Conservation (phyloP, 2,329 filamentous ascomycete species). For the Penicillium corylophilum region DNA sequence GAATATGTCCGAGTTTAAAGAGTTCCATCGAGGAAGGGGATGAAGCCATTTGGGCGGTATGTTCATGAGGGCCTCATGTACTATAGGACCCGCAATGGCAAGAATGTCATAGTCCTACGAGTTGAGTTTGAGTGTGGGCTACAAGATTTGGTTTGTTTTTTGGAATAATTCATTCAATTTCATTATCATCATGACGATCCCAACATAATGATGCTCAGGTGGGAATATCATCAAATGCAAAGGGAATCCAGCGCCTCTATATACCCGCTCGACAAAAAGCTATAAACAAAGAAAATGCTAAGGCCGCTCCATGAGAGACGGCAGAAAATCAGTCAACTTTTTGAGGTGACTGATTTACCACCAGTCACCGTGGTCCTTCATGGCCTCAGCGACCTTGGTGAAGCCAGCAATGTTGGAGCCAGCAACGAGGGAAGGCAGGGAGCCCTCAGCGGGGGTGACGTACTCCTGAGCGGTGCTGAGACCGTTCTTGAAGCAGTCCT, state of each 20-base stretch:
- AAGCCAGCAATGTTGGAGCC: conserved; percentile 98
- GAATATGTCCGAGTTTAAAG: too few relatives aligned
- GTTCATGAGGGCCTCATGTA: too few relatives aligned
- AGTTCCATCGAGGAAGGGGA: too few relatives aligned
- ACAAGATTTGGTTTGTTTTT: too few relatives aligned
- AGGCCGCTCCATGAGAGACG: conserved; percentile 10
- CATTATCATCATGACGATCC: conserved; percentile 27
- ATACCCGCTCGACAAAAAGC: conserved; percentile 24
- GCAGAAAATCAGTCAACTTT: conserved; percentile 14
- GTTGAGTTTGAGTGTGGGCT: too few relatives aligned
- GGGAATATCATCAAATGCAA: conserved; percentile 29
- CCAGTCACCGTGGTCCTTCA: conserved; percentile 98
- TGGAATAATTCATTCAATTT: conserved; percentile 24
- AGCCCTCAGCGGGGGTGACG: conserved; percentile 72
- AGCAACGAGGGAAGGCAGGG: conserved; percentile 85
- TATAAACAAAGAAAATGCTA: conserved; percentile 23
- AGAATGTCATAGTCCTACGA: too few relatives aligned
- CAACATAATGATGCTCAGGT: conserved; percentile 19
- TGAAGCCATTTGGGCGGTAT: too few relatives aligned
- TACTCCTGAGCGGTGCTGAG: conserved; percentile 88
- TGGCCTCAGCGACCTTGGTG: conserved; percentile 90
- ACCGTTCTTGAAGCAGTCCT: conserved; percentile 86
- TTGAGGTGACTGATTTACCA: conserved; percentile 48
- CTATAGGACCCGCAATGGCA: too few relatives aligned
- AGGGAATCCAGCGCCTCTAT: conserved; percentile 36